These are phyloP conservation scores for Lentinula guzmanii DNA, from an alignment of 768 basidiomycete genomes.

Conservation along the genomic window DNA sequence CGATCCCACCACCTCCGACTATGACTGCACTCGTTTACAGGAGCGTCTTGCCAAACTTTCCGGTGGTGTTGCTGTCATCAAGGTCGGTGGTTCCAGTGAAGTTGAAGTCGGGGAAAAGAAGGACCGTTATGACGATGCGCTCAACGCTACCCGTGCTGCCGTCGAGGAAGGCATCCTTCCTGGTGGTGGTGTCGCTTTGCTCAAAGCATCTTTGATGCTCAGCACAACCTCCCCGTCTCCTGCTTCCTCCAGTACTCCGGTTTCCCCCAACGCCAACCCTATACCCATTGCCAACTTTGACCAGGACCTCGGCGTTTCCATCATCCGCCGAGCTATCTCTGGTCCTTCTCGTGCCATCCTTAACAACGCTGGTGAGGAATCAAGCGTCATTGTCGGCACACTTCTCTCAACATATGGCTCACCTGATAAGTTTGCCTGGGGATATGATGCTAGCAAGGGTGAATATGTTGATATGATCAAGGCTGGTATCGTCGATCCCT, in stretches of 20 bases:
- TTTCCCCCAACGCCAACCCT: slow-evolving; percentile 52
- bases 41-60: slow-evolving; percentile 95
- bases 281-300: slow-evolving; percentile 90
- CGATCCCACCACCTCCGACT: slow-evolving; percentile 86
- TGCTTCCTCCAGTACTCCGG: slow-evolving; percentile 41
- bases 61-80: slow-evolving; percentile 98
- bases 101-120: slow-evolving; percentile 99
- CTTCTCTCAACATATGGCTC: slow-evolving; percentile 63
- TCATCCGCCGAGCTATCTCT: slow-evolving; percentile 82
- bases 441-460: slow-evolving; percentile 89
- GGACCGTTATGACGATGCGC: slow-evolving; percentile 94
- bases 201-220: slow-evolving; percentile 77
- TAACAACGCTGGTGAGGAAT: slow-evolving; percentile 91
- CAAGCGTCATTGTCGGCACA: slow-evolving; percentile 87
- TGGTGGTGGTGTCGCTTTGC: slow-evolving; percentile 90
- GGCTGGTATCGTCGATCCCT: slow-evolving; percentile 90
- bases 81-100: slow-evolving; percentile 89
- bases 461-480: slow-evolving; percentile 95
- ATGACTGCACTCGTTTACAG: slow-evolving; percentile 91
- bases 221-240: slow-evolving; percentile 44
- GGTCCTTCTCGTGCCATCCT: slow-evolving; percentile 86
- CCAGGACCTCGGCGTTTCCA: slow-evolving; percentile 91
- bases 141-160: slow-evolving; percentile 97
- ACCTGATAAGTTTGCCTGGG: slow-evolving; percentile 76
- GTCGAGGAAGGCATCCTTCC: slow-evolving; percentile 99